Conservation (phyloP, 2,329 filamentous ascomycete species). For the Aspergillus versicolor region DNA sequence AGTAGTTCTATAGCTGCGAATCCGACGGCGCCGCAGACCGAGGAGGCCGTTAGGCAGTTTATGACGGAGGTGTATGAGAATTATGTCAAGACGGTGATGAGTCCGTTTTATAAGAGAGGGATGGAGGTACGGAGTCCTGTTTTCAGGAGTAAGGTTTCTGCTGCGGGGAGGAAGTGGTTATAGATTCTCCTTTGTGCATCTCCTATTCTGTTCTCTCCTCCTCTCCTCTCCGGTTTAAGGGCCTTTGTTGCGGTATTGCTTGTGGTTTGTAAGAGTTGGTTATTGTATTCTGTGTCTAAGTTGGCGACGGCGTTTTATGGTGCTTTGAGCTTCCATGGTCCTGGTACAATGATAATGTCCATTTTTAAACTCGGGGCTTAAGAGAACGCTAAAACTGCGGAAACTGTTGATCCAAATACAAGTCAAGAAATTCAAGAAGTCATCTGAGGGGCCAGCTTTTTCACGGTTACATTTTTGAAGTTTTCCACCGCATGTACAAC, state of each 20-base stretch:
- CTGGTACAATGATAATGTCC: neutral
- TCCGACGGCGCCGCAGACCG: conserved; percentile 83
- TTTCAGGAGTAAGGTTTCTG: conserved; percentile 77
- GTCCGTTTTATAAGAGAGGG: conserved; percentile 85
- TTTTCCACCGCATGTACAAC: conserved; percentile 43
- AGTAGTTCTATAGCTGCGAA: conserved; percentile 77
- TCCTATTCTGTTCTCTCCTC: neutral
- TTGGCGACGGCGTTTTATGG: neutral
- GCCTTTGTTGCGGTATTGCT: too few species aligned
- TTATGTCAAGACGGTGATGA: conserved; percentile 97
- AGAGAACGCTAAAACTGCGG: conserved; percentile 4
- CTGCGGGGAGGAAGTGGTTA: conserved; percentile 89
- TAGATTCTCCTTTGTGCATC: conserved; percentile 42
- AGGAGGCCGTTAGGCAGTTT: conserved; percentile 93
- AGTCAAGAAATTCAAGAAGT: conserved; percentile 16
- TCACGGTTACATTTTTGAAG: conserved; percentile 42
- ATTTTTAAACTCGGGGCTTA: neutral
- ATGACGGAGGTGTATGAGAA: conserved; percentile 94
- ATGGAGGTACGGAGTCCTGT: conserved; percentile 83
- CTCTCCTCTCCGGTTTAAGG: conserved; percentile 1
- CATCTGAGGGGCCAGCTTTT: conserved; percentile 45
- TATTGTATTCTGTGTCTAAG: neutral
- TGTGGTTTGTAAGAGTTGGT: neutral
- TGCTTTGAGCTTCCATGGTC: neutral
- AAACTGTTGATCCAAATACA: neutral